These are phyloP conservation scores for Phytomonas sp. DNA, from an alignment of 208 protist species.

Conservation along the genomic window DNA sequence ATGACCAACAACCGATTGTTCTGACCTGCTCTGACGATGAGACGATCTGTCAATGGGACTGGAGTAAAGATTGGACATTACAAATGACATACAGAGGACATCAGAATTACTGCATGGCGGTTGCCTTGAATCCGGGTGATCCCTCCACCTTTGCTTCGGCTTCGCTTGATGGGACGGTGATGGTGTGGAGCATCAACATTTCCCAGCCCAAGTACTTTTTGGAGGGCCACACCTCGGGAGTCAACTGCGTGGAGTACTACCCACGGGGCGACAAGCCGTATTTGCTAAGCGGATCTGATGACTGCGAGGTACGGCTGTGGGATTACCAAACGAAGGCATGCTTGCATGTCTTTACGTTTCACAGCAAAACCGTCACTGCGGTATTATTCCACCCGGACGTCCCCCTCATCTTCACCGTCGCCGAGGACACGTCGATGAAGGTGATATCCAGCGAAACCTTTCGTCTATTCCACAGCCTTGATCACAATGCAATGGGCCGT, in stretches of 20 bases:
- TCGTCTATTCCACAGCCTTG: slow-evolving; percentile 90
- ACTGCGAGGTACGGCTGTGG: slow-evolving; percentile 95
- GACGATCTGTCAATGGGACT: slow-evolving; percentile 98
- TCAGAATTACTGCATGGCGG: slow-evolving; percentile 97
- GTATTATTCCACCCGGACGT: slow-evolving; percentile 96
- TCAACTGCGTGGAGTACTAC: slow-evolving; percentile 99
- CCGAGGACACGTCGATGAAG: slow-evolving; percentile 92
- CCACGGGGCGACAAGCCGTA: slow-evolving; percentile 97
- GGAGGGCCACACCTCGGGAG: slow-evolving; percentile 96
- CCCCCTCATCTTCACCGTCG: slow-evolving; percentile 94
- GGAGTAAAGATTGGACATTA: slow-evolving; percentile 93
- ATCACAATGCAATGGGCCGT: slow-evolving; percentile 92
- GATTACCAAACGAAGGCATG: slow-evolving; percentile 98
- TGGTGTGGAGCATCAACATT: slow-evolving; percentile 93
- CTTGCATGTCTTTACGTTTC: slow-evolving; percentile 94
- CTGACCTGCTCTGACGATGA: slow-evolving; percentile 97
- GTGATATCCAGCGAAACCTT: slow-evolving; percentile 95
- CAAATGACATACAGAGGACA: slow-evolving; percentile 95
- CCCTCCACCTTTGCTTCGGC: slow-evolving; percentile 96
- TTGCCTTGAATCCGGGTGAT: slow-evolving; percentile 98
- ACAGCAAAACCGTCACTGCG: slow-evolving; percentile 94
- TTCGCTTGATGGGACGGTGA: slow-evolving; percentile 96
- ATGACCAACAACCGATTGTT: slow-evolving; percentile 94
- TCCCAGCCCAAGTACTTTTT: slow-evolving; percentile 94
- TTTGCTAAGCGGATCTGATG: slow-evolving; percentile 95